A percentile compares a stretch with the other conserved stretches of the same genome.
phyloP scores from a whole-genome alignment of 768 basidiomycete genomes.

The Termitomyces sp. region DNA sequence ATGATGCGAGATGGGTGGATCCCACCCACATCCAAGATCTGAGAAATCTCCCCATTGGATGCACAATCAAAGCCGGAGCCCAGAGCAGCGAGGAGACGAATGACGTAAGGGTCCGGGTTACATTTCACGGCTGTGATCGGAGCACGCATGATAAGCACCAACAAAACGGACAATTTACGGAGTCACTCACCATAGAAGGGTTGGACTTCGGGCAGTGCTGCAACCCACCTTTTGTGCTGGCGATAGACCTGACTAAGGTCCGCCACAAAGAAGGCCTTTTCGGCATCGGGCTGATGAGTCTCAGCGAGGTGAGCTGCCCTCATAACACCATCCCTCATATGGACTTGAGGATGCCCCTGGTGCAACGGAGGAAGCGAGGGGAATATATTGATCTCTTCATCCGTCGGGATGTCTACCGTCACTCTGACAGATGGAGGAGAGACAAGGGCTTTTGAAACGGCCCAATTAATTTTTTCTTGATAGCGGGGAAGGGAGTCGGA shows the following conservation, averaged over 20 bases:
- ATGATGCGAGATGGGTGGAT: constrained; percentile 82
- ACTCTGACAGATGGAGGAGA: constrained; percentile 48
- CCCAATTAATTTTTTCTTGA: constrained; percentile 48
- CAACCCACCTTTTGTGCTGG: constrained; percentile 80
- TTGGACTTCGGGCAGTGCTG: constrained; percentile 75
- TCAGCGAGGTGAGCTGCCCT: constrained; percentile 47
- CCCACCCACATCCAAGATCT: constrained; percentile 68
- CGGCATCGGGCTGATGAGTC: constrained; percentile 63
- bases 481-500: constrained; percentile 16
- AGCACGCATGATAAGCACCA: constrained; percentile 2
- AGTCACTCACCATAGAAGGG: constrained; percentile 84
- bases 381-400: constrained; percentile 40
- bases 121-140: constrained; percentile 80
- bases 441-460: constrained; percentile 25
- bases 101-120: constrained; percentile 94
- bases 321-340: constrained; percentile 75
- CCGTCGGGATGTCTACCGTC: constrained; percentile 13
- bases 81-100: constrained; percentile 83
- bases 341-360: constrained; percentile 65
- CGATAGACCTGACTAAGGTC: constrained; percentile 85
- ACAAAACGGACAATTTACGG: neutral
- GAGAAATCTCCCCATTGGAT: constrained; percentile 86
- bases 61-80: constrained; percentile 98
- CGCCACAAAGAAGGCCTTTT: constrained; percentile 94
- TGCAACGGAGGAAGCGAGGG: constrained; percentile 61